These are phyloP conservation scores for Tricharina praecox DNA, from an alignment of 495 filamentous ascomycete species.

Conservation along the genomic window DNA sequence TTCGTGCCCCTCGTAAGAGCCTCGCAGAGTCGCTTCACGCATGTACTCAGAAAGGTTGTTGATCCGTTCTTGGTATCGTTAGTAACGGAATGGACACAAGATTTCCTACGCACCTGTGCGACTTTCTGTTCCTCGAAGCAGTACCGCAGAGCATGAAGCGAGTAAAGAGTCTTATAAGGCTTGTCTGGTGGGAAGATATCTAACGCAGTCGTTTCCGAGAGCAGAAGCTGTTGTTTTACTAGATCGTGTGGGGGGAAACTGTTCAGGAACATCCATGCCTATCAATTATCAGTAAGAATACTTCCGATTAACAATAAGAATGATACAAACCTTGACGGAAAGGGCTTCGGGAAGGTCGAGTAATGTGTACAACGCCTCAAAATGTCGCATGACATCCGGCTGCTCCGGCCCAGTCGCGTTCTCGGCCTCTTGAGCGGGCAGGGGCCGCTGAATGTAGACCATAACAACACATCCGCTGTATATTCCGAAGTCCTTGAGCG, in stretches of 20 bases:
- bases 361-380: slow-evolving; percentile 68
- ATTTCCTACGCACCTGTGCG: slow-evolving; percentile 26
- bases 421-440: slow-evolving; percentile 20
- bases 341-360: slow-evolving; percentile 58
- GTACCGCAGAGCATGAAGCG: slow-evolving; percentile 42
- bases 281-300: slow-evolving; percentile 9
- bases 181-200: slow-evolving; percentile 50
- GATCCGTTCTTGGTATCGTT: not conserved
- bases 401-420: slow-evolving; percentile 39
- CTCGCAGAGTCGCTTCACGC: not conserved
- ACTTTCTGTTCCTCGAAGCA: slow-evolving; percentile 34
- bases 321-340: slow-evolving; percentile 41
- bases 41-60: not conserved
- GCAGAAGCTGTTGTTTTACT: slow-evolving; percentile 40
- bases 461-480: slow-evolving; percentile 29
- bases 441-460: slow-evolving; percentile 16
- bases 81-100: not conserved
- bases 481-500: slow-evolving; percentile 22
- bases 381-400: slow-evolving; percentile 63
- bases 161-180: slow-evolving; percentile 62
- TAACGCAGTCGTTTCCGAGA: slow-evolving; percentile 34
- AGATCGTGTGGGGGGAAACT: slow-evolving; percentile 54
- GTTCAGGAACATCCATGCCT: slow-evolving; percentile 60
- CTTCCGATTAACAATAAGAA: slow-evolving; percentile 3
- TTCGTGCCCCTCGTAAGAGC: not conserved